Evolutionary conservation across 2,329 filamentous ascomycete genomes (phyloP).

Genomic region (Lachnellula occidentalis): DNA sequence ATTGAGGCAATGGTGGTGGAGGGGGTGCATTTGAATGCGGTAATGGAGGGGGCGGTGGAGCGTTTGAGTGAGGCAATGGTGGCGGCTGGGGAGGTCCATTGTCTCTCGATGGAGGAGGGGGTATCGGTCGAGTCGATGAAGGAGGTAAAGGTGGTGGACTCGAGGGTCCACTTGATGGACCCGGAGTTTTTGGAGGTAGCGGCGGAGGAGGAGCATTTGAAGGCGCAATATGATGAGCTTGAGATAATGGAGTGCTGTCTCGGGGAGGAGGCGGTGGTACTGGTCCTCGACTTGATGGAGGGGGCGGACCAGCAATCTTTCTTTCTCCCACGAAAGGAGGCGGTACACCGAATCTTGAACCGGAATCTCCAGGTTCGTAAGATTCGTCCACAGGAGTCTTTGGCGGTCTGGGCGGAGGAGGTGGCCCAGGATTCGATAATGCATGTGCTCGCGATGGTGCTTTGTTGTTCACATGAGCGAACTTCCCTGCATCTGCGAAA

Average conservation of each 20-base stretch:
- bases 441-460: slow-evolving; percentile 40
- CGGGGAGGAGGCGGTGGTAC: slow-evolving; percentile 66
- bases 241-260: slow-evolving; percentile 45
- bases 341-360: slow-evolving; percentile 66
- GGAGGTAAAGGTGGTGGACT: slow-evolving; percentile 46
- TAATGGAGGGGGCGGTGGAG: slow-evolving; percentile 31
- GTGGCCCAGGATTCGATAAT: slow-evolving; percentile 51
- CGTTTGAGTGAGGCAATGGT: slow-evolving; percentile 31
- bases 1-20: slow-evolving; percentile 33
- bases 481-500: slow-evolving; percentile 84
- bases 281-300: slow-evolving; percentile 64
- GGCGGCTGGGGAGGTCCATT: slow-evolving; percentile 29
- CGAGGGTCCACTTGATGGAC: slow-evolving; percentile 32
- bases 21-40: slow-evolving; percentile 37
- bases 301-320: slow-evolving; percentile 58
- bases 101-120: slow-evolving; percentile 43
- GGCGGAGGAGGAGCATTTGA: slow-evolving; percentile 34
- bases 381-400: slow-evolving; percentile 67
- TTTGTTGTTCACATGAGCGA: slow-evolving; percentile 51
- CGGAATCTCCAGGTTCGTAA: slow-evolving; percentile 40
- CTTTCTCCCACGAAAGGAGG: slow-evolving; percentile 69
- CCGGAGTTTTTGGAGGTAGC: slow-evolving; percentile 40
- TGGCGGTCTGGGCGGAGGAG: slow-evolving; percentile 62
- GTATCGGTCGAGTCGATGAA: slow-evolving; percentile 45
- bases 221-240: slow-evolving; percentile 35